A percentile compares a stretch with the other conserved stretches of the same genome.
phyloP scores from a whole-genome alignment of 257 asterid genomes.

The Solanum paucissectum region DNA sequence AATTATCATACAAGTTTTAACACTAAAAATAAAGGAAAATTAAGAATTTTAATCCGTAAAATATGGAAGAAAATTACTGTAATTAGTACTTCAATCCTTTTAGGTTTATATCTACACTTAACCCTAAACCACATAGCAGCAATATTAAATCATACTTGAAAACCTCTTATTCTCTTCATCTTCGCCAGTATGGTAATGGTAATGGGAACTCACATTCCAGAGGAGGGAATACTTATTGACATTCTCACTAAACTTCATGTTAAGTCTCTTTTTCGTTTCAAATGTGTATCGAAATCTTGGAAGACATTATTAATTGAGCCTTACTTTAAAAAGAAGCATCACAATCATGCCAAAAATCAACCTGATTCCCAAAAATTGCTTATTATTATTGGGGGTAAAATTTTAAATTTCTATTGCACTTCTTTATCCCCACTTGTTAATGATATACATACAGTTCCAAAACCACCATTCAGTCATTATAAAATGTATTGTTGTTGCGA shows the following conservation, averaged over 20 bases:
- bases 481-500: neutral
- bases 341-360: neutral
- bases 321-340: neutral
- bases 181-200: neutral
- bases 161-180: neutral
- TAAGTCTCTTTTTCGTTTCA: neutral
- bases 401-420: neutral
- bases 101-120: neutral
- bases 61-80: no score
- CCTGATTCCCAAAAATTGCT: neutral
- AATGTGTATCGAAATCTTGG: neutral
- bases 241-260: neutral
- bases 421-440: neutral
- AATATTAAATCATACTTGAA: neutral
- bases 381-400: neutral
- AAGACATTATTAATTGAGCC: no score
- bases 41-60: neutral
- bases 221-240: neutral
- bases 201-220: neutral
- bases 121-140: neutral
- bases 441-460: neutral
- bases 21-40: neutral
- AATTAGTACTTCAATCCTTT: neutral
- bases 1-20: neutral
- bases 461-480: neutral